phyloP scores from a whole-genome alignment of 129 eudicot genomes.

The Flaveria brownii region DNA sequence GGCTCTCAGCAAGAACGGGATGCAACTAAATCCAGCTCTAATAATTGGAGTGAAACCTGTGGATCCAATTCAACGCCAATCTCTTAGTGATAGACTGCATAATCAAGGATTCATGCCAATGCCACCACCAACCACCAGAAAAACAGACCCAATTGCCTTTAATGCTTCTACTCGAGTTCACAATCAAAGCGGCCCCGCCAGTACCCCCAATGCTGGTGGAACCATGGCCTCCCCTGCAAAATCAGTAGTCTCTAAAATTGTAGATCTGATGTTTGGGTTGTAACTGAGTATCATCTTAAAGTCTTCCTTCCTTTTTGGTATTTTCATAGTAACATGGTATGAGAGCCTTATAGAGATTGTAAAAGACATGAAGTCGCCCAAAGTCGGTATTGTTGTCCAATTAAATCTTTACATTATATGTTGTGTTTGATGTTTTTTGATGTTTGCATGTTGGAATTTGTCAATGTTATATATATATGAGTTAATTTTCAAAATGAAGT shows the following conservation, averaged over 20 bases:
- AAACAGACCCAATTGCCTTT: slow-evolving; percentile 50
- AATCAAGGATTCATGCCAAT: slow-evolving; percentile 83
- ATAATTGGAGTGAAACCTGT: slow-evolving; percentile 90
- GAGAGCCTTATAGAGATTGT: slow-evolving; percentile 10
- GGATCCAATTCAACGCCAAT: slow-evolving; percentile 80
- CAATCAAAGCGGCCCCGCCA: slow-evolving; percentile 51
- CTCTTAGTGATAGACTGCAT: slow-evolving; percentile 63
- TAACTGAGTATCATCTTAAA: slow-evolving; percentile 14
- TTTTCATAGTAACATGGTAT: background rate
- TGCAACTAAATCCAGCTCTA: slow-evolving; percentile 75
- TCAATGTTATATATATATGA: background rate
- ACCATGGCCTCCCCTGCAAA: slow-evolving; percentile 87
- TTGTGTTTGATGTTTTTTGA: background rate
- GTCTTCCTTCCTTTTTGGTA: background rate
- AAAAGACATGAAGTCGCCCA: slow-evolving; percentile 10
- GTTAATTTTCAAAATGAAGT: background rate
- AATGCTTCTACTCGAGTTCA: slow-evolving; percentile 47
- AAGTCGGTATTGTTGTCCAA: background rate
- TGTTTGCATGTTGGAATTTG: background rate
- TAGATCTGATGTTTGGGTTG: slow-evolving; percentile 91
- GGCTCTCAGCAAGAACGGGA: slow-evolving; percentile 88
- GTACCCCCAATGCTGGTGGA: slow-evolving; percentile 55
- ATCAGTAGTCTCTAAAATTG: slow-evolving; percentile 68
- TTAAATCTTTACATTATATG: background rate
- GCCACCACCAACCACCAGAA: slow-evolving; percentile 56